Evolutionary conservation across 345 rosid genomes (phyloP), one percentile per base, ranked within the genome.

Genomic region (Melastoma malabathricum): DNA sequence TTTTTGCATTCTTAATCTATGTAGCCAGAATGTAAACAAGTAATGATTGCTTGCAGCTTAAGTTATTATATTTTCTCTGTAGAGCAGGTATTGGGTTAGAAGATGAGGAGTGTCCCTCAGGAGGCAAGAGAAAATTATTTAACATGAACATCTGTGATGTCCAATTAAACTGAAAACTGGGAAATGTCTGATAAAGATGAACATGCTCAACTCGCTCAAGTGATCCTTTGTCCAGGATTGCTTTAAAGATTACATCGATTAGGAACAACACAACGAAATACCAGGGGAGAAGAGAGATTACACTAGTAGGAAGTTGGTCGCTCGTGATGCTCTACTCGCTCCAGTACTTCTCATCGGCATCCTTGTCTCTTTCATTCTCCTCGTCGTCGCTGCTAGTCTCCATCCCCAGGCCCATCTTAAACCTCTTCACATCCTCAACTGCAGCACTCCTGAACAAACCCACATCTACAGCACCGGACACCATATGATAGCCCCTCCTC

Each of bases 401-500:
- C 64, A 51, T 53, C 15, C 5, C 50, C 68, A 63, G 58, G 18
- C 81, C 74, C 80, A 58, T 52, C 70, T 75, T 84, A 58, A 90
- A 86, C 69, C 64, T 82, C 68, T 64, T 67, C 56, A 86, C 96
- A 14, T 90, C 98, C 56, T 80, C 92, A 15, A 77, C 68, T 10
- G 76, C 94, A 0, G 85, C 96, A 10, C 59, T 71, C 41, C 78
- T 74, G 51, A 84, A 86, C 64, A 86, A 14, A 50, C 85, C 89
- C 20, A 86, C 53, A 47, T 90, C 98, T n/a, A 80, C 87, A 0
- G 73, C 69, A 4, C 94, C 94, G 2, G 89, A 60, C 41, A 86
- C 89, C 95, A 86, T 84, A 41, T 59, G 75, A 44, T 86, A 86
- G 5, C 98, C 94, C 16, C 89, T 76, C 15, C 68, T 61, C 19